phyloP scores from a whole-genome alignment of 176 grass and related monocot species.

The Paspalum notatum region DNA sequence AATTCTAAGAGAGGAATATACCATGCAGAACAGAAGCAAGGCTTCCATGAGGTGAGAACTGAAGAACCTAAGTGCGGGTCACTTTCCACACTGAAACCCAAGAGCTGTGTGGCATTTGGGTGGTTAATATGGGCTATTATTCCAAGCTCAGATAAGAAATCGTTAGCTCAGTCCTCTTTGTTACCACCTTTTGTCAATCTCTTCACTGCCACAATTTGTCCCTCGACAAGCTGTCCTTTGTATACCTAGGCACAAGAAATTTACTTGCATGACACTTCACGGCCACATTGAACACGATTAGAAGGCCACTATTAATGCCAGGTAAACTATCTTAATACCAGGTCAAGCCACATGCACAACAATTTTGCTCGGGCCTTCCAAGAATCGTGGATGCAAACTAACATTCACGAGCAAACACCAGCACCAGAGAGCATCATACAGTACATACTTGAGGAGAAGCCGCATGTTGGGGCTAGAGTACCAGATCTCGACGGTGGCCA shows the following conservation, averaged over 20 bases:
- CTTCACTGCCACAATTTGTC: conserved; percentile 89
- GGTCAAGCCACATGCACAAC: neutral
- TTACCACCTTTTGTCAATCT: conserved; percentile 80
- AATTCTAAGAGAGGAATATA: conserved; percentile 44
- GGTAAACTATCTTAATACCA: too few relatives aligned
- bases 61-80: conserved; percentile 88
- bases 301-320: too few relatives aligned
- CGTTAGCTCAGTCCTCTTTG: conserved; percentile 79
- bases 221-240: conserved; percentile 77
- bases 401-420: neutral
- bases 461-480: conserved; percentile 93
- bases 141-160: conserved; percentile 97
- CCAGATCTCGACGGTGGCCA: conserved; percentile 68
- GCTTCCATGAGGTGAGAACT: conserved; percentile 95
- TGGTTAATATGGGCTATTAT: conserved; percentile 99
- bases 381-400: neutral
- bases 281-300: too few relatives aligned
- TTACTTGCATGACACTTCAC: too few relatives aligned
- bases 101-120: conserved; percentile 84
- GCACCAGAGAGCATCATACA: neutral
- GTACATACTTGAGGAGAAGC: conserved; percentile 75
- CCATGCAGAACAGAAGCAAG: conserved; percentile 92
- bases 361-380: neutral
- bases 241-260: too few relatives aligned
- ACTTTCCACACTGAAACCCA: conserved; percentile 91